phyloP scores from a whole-genome alignment of 495 filamentous ascomycete species.

The Aspergillus indologenus region DNA sequence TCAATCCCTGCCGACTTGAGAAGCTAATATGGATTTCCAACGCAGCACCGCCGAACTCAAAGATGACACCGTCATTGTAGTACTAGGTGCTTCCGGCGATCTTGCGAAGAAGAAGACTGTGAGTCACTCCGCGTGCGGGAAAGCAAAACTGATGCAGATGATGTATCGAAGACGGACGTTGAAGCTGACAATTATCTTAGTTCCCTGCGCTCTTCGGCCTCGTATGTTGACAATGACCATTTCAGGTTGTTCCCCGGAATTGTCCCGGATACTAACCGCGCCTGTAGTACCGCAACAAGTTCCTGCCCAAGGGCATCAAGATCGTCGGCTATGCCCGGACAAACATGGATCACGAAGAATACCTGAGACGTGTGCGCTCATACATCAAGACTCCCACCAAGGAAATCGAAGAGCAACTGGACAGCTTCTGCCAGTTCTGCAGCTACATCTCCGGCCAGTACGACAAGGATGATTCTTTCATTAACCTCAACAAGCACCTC shows the following conservation, averaged over 20 bases:
- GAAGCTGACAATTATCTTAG: slow-evolving; percentile 45
- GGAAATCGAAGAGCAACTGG: slow-evolving; percentile 91
- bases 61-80: slow-evolving; percentile 96
- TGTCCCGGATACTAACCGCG: slow-evolving; percentile 23
- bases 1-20: slow-evolving; percentile 10
- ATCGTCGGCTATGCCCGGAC: slow-evolving; percentile 99
- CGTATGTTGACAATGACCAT: slow-evolving; percentile 55
- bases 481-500: slow-evolving; percentile 82
- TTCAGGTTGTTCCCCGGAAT: background rate
- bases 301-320: slow-evolving; percentile 94
- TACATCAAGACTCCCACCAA: slow-evolving; percentile 99
- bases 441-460: slow-evolving; percentile 96
- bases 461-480: slow-evolving; percentile 93
- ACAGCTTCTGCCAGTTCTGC: slow-evolving; percentile 83
- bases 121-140: slow-evolving; percentile 34
- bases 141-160: background rate
- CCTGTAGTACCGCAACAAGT: slow-evolving; percentile 89
- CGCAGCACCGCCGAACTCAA: slow-evolving; percentile 85
- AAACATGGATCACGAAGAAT: slow-evolving; percentile 98
- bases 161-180: background rate
- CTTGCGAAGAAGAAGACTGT: slow-evolving; percentile 99
- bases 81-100: slow-evolving; percentile 95
- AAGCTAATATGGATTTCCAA: slow-evolving; percentile 29
- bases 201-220: slow-evolving; percentile 98
- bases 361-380: slow-evolving; percentile 86